phyloP scores from a whole-genome alignment of 495 filamentous ascomycete species.

The Melanomma pulvis-pyrius region DNA sequence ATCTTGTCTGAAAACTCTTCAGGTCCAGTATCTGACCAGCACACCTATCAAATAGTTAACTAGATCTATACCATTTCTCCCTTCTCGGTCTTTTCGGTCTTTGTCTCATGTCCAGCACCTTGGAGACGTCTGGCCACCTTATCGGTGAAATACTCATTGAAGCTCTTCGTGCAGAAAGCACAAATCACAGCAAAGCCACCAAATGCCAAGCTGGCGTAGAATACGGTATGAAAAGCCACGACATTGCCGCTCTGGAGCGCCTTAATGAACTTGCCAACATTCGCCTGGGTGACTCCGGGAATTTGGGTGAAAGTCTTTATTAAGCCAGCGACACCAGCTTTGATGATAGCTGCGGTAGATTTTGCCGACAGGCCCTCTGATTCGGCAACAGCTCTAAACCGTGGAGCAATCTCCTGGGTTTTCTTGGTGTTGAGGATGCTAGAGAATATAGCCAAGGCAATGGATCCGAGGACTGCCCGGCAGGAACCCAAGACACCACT shows the following conservation, averaged over 20 bases:
- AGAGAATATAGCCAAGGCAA: no score
- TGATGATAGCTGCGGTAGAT: slow-evolving; percentile 8
- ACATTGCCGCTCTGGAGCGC: slow-evolving; percentile 17
- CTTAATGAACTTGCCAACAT: background rate
- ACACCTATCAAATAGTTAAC: no score
- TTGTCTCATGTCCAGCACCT: no score
- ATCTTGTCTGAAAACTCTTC: no score
- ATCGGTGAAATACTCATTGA: slow-evolving; percentile 19
- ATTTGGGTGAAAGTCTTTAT: slow-evolving; percentile 13
- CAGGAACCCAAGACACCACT: slow-evolving; percentile 15
- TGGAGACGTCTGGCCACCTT: no score
- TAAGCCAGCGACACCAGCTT: slow-evolving; percentile 8
- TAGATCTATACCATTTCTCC: no score
- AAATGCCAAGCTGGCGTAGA: slow-evolving; percentile 17
- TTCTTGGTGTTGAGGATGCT: no score
- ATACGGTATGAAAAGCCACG: slow-evolving; percentile 21
- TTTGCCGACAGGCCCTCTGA: slow-evolving; percentile 1
- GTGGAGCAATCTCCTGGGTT: no score
- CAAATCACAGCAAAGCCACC: slow-evolving; percentile 23
- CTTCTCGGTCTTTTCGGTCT: no score
- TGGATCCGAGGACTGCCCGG: slow-evolving; percentile 14
- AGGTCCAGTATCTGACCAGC: no score
- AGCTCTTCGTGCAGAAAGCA: slow-evolving; percentile 19
- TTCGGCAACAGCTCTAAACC: background rate
- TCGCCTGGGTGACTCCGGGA: slow-evolving; percentile 14